Evolutionary conservation across 495 filamentous ascomycete species (phyloP), one percentile per base, ranked within the genome.

Genomic region (Hypoxylon cercidicola): DNA sequence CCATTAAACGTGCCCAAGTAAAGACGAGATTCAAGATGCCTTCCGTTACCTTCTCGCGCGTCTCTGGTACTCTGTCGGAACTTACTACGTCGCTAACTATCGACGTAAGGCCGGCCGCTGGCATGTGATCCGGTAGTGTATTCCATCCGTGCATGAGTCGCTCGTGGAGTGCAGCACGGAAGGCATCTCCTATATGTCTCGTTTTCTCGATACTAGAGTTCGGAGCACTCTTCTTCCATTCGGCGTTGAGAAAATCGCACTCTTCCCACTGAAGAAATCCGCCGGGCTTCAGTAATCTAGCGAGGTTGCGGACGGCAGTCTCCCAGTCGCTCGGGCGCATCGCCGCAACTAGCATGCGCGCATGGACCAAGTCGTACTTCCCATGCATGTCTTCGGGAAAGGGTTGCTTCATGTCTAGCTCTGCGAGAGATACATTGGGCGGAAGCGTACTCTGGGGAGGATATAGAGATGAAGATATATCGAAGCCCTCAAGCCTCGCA

Each of bases 331-430:
- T 34, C 12, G 60, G 64, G 12, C 49, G 56, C 34, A 62, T 74
- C 9, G 68, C 73, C 44, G 70, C 59, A 60, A 73, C 74, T 21
- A 74, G 49, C 41, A 80, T 61, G 4, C 77, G 73, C 20, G 75
- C 68, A 23, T 73, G 72, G 9, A 79, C 72, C 9, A 78, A 16
- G 48, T 79, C 77, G 58, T 72, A 81, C 16, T 61, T 72, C 28
- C 66, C 68, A 21, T 57, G 47, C 37, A 76, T 60, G 1, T 66
- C 37, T 9, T 59, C 57, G 2, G 73, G 72, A 47, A 78, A 75
- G 3, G 76, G 74, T 28, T 41, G 28, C 49, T 63, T 60, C 59
- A 77, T 69, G 60, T 78, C 69, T 15, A 71, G 68, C 9, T 66
- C 21, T 6, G 55, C 18, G 39, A 80, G 64, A 0, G 60, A 28